Evolutionary conservation across 129 eudicot species (phyloP).

Genomic region (Scalesia atractyloides): DNA sequence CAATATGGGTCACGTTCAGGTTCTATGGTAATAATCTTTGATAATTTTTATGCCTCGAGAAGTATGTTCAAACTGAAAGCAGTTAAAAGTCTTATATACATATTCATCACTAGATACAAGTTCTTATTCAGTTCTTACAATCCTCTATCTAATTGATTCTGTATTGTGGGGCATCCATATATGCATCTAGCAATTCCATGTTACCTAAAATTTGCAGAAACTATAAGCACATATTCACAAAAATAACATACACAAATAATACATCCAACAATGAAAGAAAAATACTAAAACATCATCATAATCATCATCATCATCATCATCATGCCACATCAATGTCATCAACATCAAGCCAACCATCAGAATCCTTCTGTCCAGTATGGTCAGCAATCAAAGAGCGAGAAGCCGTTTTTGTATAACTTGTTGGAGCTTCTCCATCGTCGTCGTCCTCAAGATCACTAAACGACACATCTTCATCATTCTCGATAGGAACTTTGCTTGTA

Average conservation of each 20-base stretch:
- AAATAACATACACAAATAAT: conserved; percentile 20
- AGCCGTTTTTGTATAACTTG: conserved; percentile 39
- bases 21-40: no score
- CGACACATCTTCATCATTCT: conserved; percentile 81
- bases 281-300: conserved; percentile 14
- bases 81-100: no score
- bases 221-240: conserved; percentile 24
- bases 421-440: conserved; percentile 53
- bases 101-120: no score
- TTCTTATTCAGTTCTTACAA: no score
- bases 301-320: conserved; percentile 60
- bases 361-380: conserved; percentile 57
- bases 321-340: conserved; percentile 75
- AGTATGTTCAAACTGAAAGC: no score
- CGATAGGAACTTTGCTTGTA: conserved; percentile 46
- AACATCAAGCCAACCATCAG: conserved; percentile 81
- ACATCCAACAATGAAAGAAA: conserved; percentile 19
- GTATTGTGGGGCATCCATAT: conserved; percentile 22
- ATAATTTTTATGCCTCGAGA: no score
- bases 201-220: conserved; percentile 15
- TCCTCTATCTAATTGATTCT: no score
- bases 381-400: conserved; percentile 26
- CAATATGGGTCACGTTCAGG: no score
- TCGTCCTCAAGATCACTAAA: conserved; percentile 97
- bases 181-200: conserved; percentile 25